Evolutionary conservation across 2,329 filamentous ascomycete genomes (phyloP).

Genomic region (Aspergillus eucalypticola): DNA sequence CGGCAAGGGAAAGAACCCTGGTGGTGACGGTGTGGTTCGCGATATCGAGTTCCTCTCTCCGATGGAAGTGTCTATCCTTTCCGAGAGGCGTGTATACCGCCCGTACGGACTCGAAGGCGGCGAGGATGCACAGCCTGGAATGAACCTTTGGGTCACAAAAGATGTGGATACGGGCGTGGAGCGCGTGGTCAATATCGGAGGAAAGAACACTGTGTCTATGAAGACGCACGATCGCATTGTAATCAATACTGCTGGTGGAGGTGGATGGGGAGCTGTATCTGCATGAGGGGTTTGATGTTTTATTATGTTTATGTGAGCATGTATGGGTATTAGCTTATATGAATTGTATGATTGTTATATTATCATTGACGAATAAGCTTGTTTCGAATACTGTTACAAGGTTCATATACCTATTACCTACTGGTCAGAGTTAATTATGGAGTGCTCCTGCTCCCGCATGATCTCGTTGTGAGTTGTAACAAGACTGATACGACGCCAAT

Average conservation of each 20-base stretch:
- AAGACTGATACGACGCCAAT: too few relatives aligned
- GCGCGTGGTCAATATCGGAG: conserved; percentile 60
- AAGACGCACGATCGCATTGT: conserved; percentile 62
- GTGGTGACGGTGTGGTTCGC: conserved; percentile 74
- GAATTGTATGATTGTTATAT: neutral
- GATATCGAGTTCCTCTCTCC: conserved; percentile 84
- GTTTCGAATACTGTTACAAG: too few relatives aligned
- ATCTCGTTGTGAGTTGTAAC: too few relatives aligned
- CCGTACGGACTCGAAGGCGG: conserved; percentile 86
- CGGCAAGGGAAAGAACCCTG: conserved; percentile 66
- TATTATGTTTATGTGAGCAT: neutral
- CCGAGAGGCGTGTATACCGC: conserved; percentile 71
- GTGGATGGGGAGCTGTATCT: conserved; percentile 39
- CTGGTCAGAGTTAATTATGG: too few relatives aligned
- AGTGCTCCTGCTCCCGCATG: too few relatives aligned
- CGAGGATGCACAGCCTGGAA: conserved; percentile 71
- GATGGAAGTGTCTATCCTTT: conserved; percentile 77
- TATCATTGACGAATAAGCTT: too few relatives aligned
- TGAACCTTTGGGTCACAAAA: conserved; percentile 84
- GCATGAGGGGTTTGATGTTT: neutral
- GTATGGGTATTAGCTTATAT: neutral
- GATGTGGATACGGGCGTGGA: conserved; percentile 59
- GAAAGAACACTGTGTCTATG: conserved; percentile 64
- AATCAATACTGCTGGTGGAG: conserved; percentile 58
- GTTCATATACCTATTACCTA: too few relatives aligned